Evolutionary conservation across 2,329 filamentous ascomycete species (phyloP).

Genomic region (Monilinia vaccinii-corymbosi): DNA sequence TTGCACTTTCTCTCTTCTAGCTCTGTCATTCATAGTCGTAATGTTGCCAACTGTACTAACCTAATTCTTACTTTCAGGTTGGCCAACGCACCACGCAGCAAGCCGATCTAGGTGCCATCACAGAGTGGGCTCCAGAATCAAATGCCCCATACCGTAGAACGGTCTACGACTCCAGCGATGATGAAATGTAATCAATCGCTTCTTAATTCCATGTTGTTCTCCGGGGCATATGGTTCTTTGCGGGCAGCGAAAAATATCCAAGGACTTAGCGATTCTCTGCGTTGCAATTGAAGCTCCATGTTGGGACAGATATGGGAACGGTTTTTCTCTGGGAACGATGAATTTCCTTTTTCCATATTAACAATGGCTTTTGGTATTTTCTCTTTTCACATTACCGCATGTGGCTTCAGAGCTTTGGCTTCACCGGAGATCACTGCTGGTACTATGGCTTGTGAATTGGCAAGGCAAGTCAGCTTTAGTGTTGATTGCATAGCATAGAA

Average conservation of each 20-base stretch:
- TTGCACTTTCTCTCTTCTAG: background rate
- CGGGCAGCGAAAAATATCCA: too few species aligned
- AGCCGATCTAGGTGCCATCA: background rate
- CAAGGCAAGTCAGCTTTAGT: background rate
- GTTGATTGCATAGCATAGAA: background rate
- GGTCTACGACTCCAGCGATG: slow-evolving; percentile 3
- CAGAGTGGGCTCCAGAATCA: background rate
- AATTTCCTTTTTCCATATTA: background rate
- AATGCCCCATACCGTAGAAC: background rate
- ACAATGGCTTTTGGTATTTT: background rate
- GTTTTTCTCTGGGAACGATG: background rate
- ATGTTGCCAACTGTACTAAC: background rate
- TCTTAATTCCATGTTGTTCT: background rate
- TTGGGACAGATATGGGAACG: background rate
- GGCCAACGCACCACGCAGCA: background rate
- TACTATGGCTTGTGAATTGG: background rate
- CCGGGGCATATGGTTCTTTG: background rate
- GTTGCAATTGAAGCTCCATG: background rate
- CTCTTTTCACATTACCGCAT: background rate
- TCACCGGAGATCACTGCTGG: background rate
- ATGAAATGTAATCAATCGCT: background rate
- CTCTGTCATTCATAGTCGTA: background rate
- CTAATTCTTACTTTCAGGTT: background rate
- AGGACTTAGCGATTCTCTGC: background rate
- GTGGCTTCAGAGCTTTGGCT: background rate